These are phyloP conservation scores for Candida glucosophila DNA, from an alignment of 1,139 yeast species.

Conservation along the genomic window DNA sequence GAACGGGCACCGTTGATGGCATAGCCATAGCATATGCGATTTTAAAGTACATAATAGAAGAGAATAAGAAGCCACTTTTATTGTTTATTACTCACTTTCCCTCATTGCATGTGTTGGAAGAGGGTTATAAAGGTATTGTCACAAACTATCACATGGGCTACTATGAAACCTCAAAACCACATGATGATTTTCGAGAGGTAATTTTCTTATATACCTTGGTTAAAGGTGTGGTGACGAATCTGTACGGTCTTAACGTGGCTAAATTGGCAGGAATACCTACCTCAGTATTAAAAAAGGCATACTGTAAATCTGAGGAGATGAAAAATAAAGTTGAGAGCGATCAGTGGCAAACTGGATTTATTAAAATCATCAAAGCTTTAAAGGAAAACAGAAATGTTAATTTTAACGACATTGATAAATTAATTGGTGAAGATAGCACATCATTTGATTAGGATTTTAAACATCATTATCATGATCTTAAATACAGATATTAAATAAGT, in stretches of 20 bases:
- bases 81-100: constrained; percentile 88
- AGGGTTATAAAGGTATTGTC: constrained; percentile 29
- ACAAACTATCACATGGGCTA: constrained; percentile 73
- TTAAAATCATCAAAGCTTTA: too few species aligned
- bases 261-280: constrained; percentile 55
- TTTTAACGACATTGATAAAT: too few species aligned
- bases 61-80: constrained; percentile 42
- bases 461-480: too few species aligned
- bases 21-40: constrained; percentile 78
- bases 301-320: constrained; percentile 31
- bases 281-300: constrained; percentile 42
- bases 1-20: constrained; percentile 88
- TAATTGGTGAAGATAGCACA: too few species aligned
- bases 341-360: too few species aligned
- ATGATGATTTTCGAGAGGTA: constrained; percentile 31
- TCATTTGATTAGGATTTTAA: too few species aligned
- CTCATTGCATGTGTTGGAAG: constrained; percentile 48
- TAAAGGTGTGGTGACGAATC: constrained; percentile 52
- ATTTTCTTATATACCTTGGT: constrained; percentile 57
- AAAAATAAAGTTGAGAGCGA: constrained; percentile 22
- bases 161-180: constrained; percentile 28
- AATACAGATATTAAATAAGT: too few species aligned
- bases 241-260: constrained; percentile 78
- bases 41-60: constrained; percentile 49
- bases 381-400: too few species aligned